phyloP scores from a whole-genome alignment of 129 eudicot species.

The Flaveria bidentis region DNA sequence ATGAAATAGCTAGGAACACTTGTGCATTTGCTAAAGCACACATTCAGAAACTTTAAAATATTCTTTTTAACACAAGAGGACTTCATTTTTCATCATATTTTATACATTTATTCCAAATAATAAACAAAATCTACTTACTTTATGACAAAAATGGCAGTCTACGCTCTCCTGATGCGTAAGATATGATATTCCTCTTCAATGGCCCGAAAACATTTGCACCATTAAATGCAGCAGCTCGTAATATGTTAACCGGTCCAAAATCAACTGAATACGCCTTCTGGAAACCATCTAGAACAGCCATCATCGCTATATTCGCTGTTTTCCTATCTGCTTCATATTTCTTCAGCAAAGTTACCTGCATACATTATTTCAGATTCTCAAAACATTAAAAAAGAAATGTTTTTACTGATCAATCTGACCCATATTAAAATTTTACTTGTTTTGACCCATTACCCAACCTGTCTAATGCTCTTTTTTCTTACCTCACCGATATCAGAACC shows the following conservation, averaged over 20 bases:
- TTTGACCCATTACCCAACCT: neutral
- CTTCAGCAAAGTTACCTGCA: constrained; percentile 63
- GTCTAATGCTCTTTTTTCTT: neutral
- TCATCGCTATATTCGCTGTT: constrained; percentile 75
- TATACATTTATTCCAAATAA: constrained; percentile 24
- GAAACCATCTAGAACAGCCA: constrained; percentile 91
- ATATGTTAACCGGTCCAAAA: constrained; percentile 70
- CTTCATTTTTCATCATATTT: neutral
- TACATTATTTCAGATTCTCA: neutral
- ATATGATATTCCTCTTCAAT: constrained; percentile 71
- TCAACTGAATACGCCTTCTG: constrained; percentile 92
- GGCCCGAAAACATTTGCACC: constrained; percentile 76
- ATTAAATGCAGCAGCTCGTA: constrained; percentile 83
- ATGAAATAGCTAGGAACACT: neutral
- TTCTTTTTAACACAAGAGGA: neutral
- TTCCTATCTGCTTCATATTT: constrained; percentile 84
- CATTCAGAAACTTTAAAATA: neutral
- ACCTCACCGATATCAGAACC: constrained; percentile 98
- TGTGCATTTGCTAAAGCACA: neutral
- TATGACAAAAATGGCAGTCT: constrained; percentile 68
- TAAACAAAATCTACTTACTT: neutral
- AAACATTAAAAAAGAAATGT: neutral
- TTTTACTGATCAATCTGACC: neutral
- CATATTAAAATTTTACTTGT: neutral
- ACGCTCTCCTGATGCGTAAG: constrained; percentile 89